phyloP scores from a whole-genome alignment of 495 filamentous ascomycete genomes.

The Clohesyomyces aquaticus region DNA sequence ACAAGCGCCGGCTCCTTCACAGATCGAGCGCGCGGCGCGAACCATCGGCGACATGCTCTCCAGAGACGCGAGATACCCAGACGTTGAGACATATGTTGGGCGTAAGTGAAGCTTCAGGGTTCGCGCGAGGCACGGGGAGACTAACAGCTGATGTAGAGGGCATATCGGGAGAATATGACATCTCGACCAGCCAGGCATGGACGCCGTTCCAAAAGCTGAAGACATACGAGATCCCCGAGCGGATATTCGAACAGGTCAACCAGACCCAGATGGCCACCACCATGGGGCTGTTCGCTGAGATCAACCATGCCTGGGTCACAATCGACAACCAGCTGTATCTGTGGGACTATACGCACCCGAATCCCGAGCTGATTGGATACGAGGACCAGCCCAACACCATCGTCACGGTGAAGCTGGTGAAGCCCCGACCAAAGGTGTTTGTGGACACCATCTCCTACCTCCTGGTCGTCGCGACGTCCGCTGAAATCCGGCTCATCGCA shows the following conservation, averaged over 20 bases:
- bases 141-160: slow-evolving; percentile 60
- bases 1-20: slow-evolving; percentile 53
- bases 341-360: slow-evolving; percentile 92
- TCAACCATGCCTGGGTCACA: slow-evolving; percentile 92
- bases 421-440: slow-evolving; percentile 81
- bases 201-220: slow-evolving; percentile 83
- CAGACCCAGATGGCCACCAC: slow-evolving; percentile 75
- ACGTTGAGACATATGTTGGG: slow-evolving; percentile 84
- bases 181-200: slow-evolving; percentile 69
- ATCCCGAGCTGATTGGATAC: slow-evolving; percentile 87
- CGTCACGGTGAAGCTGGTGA: slow-evolving; percentile 78
- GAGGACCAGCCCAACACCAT: slow-evolving; percentile 88
- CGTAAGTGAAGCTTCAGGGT: slow-evolving; percentile 61
- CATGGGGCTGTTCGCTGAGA: slow-evolving; percentile 90
- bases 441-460: slow-evolving; percentile 80
- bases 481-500: slow-evolving; percentile 81
- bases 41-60: slow-evolving; percentile 80
- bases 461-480: slow-evolving; percentile 82
- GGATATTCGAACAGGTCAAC: slow-evolving; percentile 88
- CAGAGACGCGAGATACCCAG: slow-evolving; percentile 79
- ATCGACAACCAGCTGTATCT: slow-evolving; percentile 96
- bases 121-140: background rate
- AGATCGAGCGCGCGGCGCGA: slow-evolving; percentile 75
- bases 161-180: slow-evolving; percentile 88
- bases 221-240: slow-evolving; percentile 83